These are phyloP conservation scores for Phytophthora sansomeana DNA, from an alignment of 352 stramenopile genomes.

Conservation along the genomic window DNA sequence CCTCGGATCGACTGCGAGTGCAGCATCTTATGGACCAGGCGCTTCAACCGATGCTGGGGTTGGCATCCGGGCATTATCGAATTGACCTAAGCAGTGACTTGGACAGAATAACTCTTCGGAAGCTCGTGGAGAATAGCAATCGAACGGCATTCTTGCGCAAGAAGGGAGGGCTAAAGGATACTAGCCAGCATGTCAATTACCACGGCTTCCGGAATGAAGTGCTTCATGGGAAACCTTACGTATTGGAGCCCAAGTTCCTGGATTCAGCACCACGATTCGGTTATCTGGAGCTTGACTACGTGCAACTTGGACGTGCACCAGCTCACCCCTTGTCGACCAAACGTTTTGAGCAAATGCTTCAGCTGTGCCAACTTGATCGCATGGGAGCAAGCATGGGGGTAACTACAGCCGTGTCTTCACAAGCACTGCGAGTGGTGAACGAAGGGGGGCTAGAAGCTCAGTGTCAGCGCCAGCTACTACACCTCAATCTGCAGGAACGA, in stretches of 20 bases:
- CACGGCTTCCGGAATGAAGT: constrained; percentile 84
- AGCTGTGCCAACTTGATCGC: constrained; percentile 59
- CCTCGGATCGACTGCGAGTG: constrained; percentile 54
- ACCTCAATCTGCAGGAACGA: not conserved
- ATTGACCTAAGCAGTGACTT: constrained; percentile 74
- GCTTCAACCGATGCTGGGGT: constrained; percentile 68
- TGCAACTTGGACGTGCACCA: constrained; percentile 54
- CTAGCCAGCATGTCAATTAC: constrained; percentile 75
- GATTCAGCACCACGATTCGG: constrained; percentile 74
- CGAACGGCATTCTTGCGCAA: constrained; percentile 78
- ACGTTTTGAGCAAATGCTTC: constrained; percentile 72
- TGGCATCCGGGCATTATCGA: constrained; percentile 71
- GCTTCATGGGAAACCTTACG: constrained; percentile 67
- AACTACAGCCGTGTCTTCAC: not conserved
- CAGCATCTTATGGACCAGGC: constrained; percentile 74
- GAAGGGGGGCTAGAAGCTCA: constrained; percentile 7
- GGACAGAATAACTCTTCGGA: constrained; percentile 72
- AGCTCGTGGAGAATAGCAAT: constrained; percentile 82
- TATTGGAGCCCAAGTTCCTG: constrained; percentile 66
- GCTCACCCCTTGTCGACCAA: constrained; percentile 60
- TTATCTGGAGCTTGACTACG: constrained; percentile 81
- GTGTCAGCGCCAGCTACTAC: constrained; percentile 1
- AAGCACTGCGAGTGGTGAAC: not conserved
- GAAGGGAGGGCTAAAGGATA: constrained; percentile 71
- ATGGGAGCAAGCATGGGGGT: constrained; percentile 54